Base-by-base conservation (phyloP, 495 filamentous ascomycete genomes). In the Polyplosphaeria fusca region DNA sequence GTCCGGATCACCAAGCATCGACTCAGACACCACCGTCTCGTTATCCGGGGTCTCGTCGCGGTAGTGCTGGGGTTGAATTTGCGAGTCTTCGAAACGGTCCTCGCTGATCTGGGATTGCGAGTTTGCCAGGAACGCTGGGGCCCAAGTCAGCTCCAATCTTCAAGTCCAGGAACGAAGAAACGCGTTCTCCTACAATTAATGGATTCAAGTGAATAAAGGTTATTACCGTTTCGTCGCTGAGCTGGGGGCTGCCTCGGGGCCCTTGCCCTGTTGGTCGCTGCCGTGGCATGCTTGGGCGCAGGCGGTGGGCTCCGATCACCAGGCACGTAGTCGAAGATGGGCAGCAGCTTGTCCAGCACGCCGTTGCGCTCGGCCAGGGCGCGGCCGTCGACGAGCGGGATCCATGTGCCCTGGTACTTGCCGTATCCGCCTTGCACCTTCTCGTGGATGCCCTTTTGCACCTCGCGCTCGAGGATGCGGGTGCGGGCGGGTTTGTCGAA, bases 361-460 rank as follows among this genome's bases (percentile, higher is more conserved):
- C 85, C 85, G 69, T 96, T 95, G 52, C 90, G 85, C 48, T 85
- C 80, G 22, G 93, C 93, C 5, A 98, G 85, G 63, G 78, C 71
- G 54, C 87, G 82, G 37, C 88, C 93, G 53, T 88, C 83, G 24
- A 85, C 80, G 20, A 98, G 79, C 5, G 93, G 92, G 22, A 98
- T 89, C 94, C 94, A 98, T 38, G 93, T 98, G 55, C 91, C 91
- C 76, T 98, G 93, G 63, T 96, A 98, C 81, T 97, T 98, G 49
- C 93, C 93, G 71, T 97, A 98, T 20, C 93, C 93, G 58, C 93
- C 93, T 66, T 98, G 93, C 2, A 98, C 87, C 73, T 98, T 98
- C 72, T 97, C 92, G 72, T 98, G 93, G 7, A 85, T 77, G 9
- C 91, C 92, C 70, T 95, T 95, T 69, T 98, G 93, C 0, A 98